phyloP scores from a whole-genome alignment of 2,329 filamentous ascomycete genomes.

The Diaporthe australafricana region DNA sequence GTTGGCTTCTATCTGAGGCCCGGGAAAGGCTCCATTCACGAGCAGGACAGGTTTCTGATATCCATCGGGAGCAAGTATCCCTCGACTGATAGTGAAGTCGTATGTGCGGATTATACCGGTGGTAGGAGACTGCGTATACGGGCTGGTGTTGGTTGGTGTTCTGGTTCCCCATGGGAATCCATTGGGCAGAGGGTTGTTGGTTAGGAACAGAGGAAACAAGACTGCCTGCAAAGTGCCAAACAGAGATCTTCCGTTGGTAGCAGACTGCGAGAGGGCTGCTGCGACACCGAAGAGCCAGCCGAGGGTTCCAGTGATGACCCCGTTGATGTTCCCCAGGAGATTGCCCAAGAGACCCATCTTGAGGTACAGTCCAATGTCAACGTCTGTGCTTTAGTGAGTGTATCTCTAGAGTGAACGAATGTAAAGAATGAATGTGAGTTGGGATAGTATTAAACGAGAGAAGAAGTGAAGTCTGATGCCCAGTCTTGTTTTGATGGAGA shows the following conservation, averaged over 20 bases:
- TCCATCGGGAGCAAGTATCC: constrained; percentile 66
- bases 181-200: constrained; percentile 60
- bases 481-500: not conserved
- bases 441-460: not conserved
- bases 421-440: not conserved
- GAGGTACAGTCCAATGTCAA: constrained; percentile 29
- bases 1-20: constrained; percentile 73
- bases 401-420: not conserved
- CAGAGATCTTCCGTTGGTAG: constrained; percentile 55
- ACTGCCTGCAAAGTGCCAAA: constrained; percentile 54
- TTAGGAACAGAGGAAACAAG: constrained; percentile 56
- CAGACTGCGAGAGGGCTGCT: constrained; percentile 45
- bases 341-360: constrained; percentile 41
- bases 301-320: constrained; percentile 26
- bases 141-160: constrained; percentile 58
- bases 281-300: constrained; percentile 41
- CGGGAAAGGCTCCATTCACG: constrained; percentile 75
- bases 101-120: constrained; percentile 68
- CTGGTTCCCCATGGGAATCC: constrained; percentile 64
- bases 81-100: constrained; percentile 64
- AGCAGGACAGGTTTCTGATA: constrained; percentile 66
- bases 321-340: not conserved
- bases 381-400: not conserved
- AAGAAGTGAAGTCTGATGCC: constrained; percentile 25
- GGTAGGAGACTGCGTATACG: constrained; percentile 59